Evolutionary conservation across 1,139 yeast genomes (phyloP), one percentile per base, ranked within the genome.

Genomic region (Pichia sp.): DNA sequence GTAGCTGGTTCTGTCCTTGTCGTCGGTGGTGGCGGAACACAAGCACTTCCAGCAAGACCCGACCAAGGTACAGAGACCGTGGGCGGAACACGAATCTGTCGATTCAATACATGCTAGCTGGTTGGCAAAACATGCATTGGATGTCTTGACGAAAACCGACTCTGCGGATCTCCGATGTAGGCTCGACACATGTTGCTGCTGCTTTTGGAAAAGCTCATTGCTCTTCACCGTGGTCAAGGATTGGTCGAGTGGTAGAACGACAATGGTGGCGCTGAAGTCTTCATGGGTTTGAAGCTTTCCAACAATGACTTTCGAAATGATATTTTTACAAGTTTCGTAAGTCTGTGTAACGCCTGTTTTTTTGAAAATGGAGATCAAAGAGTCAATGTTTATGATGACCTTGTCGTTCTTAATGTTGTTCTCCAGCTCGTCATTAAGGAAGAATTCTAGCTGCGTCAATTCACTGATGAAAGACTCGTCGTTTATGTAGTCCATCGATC

Each of bases 71-170:
- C 91, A 85, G 14, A 69, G 55, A n/a, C 93, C 93, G 63, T 81
- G 89, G 46, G 79, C 77, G 33, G 80, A 77, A 71, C 93, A 86
- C 53, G 73, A 71, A 56, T 75, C 69, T 24, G 92, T 85, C 38
- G 75, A 69, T 14, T 70, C 73, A 55, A 75, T 71, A 69, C 93
- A 85, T 17, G 76, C 72, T 51, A 77, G 82, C 64, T 80, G 76
- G 30, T 82, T 69, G 14, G 70, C 55, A 60, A 70, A 80, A 60
- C 80, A 77, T 6, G 58, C 58, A 8, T 36, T 36, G 40, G 40
- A 36, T 16, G 40, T 12, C 16, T 36, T 36, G 7, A 36, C 40
- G 16, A 36, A 36, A 6, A 8, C 10, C 16, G 40, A 51, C 16
- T 36, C 44, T 8, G 31, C 38, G 8, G 16, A 36, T 48, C 48